Evolutionary conservation across 176 grass and related monocot species (phyloP).

Genomic region (Canna indica): DNA sequence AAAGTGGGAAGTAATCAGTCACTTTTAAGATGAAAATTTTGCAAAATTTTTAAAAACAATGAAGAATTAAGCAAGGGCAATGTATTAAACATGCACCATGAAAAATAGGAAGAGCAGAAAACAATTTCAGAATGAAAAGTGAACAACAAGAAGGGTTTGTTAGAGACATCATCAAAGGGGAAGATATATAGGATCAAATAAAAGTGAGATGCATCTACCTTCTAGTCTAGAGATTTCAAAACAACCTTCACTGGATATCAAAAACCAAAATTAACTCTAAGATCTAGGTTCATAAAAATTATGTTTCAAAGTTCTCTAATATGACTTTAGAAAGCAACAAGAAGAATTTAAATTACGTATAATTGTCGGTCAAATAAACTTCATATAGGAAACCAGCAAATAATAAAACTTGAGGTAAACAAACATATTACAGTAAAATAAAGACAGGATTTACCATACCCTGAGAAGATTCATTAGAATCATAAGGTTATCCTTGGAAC

Average conservation of each 20-base stretch:
- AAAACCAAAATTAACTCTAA: too few species aligned
- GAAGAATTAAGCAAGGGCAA: too few species aligned
- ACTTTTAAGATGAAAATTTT: too few species aligned
- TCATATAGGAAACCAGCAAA: not conserved
- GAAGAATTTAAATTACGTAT: not conserved
- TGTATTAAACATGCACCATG: not conserved
- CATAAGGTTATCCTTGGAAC: conserved; percentile 94
- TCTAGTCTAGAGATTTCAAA: not conserved
- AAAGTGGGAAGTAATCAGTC: too few species aligned
- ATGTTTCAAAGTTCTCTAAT: not conserved
- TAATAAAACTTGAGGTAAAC: not conserved
- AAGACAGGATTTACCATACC: conserved; percentile 22
- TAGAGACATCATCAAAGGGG: not conserved
- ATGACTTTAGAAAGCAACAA: not conserved
- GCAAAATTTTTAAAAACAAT: too few species aligned
- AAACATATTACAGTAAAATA: not conserved
- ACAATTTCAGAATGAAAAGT: not conserved
- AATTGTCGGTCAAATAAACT: not conserved
- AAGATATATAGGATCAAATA: not conserved
- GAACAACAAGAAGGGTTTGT: not conserved
- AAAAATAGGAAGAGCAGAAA: too few species aligned
- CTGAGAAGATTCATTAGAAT: conserved; percentile 98
- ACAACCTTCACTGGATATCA: not conserved
- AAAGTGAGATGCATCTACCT: not conserved
- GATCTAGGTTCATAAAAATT: not conserved